Base-by-base conservation (phyloP, 331 rosid genomes). In the Phaseolus coccineus region DNA sequence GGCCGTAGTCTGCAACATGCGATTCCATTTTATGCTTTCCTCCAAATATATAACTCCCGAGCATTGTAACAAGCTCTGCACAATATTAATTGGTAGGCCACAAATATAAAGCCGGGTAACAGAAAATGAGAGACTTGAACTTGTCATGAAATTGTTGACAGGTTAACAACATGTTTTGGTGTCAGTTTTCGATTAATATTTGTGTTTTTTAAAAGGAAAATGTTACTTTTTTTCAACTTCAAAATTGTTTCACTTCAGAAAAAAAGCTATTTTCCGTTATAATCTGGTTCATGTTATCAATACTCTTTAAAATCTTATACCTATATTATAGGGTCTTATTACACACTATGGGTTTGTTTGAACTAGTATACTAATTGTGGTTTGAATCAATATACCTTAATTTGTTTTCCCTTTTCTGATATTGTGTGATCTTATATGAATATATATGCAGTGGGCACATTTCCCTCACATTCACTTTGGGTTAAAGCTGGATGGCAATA, bases 381-480 rank as follows among this genome's bases (percentile, higher is more conserved):
- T 39, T 57, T 74, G 59, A 46, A 76, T 15, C 12, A 59, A 46
- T 33, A 64, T 48, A 15, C 47, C 64, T 31, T 67, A 46, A 39
- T 61, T 6, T 3, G 1, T 50, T 42, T 42, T 42, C 13, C 3
- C 3, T 9, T 35, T 37, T 63, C 70, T 76, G 80, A 73, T 19
- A 19, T 25, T 46, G 59, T 84, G 28, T 62, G 5, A 12, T 73
- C 69, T 63, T 2, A 16, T 37, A 9, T 72, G 24, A 10, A 15
- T 61, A 6, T 78, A 73, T 11, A 42, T 84, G 89, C 94, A 96
- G 99, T 96, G 99, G 99, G 99, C 99, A 84, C 99, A 96, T 89
- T 93, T 93, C 73, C 99, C 99, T 80, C 97, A 91, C 90, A 93
- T 96, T 83, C 96, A 93, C 91, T 93, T 90, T 85, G 98, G 98